Evolutionary conservation across 352 stramenopile genomes (phyloP).

Genomic region (Globisporangium alternatum): DNA sequence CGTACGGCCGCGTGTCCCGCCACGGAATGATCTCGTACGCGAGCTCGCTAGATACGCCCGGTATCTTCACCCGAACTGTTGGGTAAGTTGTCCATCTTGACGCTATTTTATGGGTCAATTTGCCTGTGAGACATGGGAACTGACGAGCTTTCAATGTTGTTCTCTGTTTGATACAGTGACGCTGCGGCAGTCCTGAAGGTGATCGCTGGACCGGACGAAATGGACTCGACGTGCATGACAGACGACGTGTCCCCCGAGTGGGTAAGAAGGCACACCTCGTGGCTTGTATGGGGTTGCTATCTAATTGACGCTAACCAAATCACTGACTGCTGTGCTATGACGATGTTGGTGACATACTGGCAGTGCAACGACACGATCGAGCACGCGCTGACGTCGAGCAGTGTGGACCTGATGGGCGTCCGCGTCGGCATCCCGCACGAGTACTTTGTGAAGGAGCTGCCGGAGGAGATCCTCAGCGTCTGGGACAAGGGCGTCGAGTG

Average conservation of each 20-base stretch:
- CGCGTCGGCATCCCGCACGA: conserved; percentile 92
- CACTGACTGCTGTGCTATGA: background rate
- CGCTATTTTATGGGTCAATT: background rate
- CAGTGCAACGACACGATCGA: conserved; percentile 41
- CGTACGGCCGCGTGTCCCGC: conserved; percentile 95
- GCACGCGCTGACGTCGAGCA: conserved; percentile 21
- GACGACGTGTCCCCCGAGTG: conserved; percentile 44
- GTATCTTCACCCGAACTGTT: conserved; percentile 89
- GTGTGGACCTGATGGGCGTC: conserved; percentile 64
- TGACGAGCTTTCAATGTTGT: background rate
- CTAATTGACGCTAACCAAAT: background rate
- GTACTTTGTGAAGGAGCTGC: conserved; percentile 92
- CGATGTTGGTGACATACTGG: background rate
- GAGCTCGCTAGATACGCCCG: conserved; percentile 95
- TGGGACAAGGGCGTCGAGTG: conserved; percentile 83
- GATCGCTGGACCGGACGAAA: conserved; percentile 74
- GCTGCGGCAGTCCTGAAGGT: conserved; percentile 71
- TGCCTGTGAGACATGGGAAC: background rate
- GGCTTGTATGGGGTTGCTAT: background rate
- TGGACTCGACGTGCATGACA: conserved; percentile 81
- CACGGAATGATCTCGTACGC: conserved; percentile 97
- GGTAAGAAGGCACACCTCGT: conserved; percentile 31
- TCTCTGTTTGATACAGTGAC: conserved; percentile 41
- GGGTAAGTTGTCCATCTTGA: conserved; percentile 31
- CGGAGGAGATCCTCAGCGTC: conserved; percentile 73